Percentiles rank a stretch among this genome's conserved stretches.
phyloP scores from a whole-genome alignment of 345 rosid species.

The Eucalyptus viminalis region DNA sequence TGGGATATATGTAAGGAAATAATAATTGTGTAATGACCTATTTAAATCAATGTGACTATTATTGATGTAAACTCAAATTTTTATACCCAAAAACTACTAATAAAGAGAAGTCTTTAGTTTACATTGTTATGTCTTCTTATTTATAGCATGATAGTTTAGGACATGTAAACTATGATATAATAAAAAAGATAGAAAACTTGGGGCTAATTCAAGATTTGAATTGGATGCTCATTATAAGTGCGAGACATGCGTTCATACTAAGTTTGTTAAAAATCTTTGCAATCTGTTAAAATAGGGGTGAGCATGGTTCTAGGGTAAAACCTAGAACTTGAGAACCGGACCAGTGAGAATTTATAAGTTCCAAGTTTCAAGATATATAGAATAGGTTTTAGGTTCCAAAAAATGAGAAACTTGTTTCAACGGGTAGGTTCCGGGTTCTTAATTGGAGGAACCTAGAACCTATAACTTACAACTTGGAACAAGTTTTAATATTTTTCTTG shows the following conservation, averaged over 20 bases:
- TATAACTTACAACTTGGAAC: too few species aligned
- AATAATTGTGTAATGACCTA: not conserved
- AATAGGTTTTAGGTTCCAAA: rapidly evolving
- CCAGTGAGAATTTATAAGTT: rapidly evolving
- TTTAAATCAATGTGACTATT: too few species aligned
- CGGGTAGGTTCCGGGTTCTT: too few species aligned
- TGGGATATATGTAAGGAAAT: not conserved
- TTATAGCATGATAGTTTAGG: not conserved
- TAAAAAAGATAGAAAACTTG: not conserved
- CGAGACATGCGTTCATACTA: not conserved
- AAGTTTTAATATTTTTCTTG: too few species aligned
- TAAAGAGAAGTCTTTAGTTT: not conserved
- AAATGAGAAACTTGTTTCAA: too few species aligned
- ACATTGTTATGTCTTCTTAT: not conserved
- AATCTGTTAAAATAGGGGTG: too few species aligned
- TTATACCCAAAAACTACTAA: not conserved
- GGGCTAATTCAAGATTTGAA: not conserved
- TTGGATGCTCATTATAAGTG: not conserved
- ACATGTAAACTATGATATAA: not conserved
- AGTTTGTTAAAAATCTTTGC: not conserved
- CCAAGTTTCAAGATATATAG: too few species aligned
- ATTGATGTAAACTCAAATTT: too few species aligned
- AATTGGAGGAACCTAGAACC: too few species aligned
- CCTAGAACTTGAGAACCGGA: rapidly evolving
- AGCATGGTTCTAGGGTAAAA: too few species aligned